A percentile compares a stretch with the other conserved stretches of the same genome.
Conservation (phyloP, 495 filamentous ascomycete genomes). For the Daldinia childiae region DNA sequence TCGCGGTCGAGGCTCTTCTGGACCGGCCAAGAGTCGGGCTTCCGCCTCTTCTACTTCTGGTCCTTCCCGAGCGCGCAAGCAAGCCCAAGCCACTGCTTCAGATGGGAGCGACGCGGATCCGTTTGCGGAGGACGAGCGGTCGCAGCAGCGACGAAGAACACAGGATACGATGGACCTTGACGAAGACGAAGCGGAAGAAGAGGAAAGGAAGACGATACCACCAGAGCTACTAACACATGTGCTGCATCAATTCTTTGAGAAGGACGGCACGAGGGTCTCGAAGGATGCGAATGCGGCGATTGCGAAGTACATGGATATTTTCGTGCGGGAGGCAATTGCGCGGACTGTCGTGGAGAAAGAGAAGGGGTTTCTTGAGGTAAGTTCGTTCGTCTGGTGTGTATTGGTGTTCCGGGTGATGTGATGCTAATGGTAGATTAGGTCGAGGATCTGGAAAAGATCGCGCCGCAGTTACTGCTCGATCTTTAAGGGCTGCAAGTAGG, state of each 20-base stretch:
- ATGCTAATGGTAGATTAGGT: constrained; percentile 55
- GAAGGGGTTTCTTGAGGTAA: constrained; percentile 79
- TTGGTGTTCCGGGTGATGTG: background rate
- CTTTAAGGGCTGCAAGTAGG: constrained; percentile 58
- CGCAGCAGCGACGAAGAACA: constrained; percentile 2
- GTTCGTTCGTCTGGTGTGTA: constrained; percentile 25
- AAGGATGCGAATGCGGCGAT: constrained; percentile 82
- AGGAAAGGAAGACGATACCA: constrained; percentile 66
- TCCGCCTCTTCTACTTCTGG: constrained; percentile 9
- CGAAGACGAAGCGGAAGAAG: constrained; percentile 44
- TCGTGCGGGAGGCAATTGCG: constrained; percentile 91
- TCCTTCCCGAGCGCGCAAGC: constrained; percentile 21
- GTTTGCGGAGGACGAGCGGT: constrained; percentile 35
- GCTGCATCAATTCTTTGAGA: constrained; percentile 79
- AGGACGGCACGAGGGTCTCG: constrained; percentile 75
- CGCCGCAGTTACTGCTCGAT: constrained; percentile 89
- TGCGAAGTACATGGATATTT: constrained; percentile 89
- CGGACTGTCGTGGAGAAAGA: constrained; percentile 75
- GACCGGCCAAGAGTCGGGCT: constrained; percentile 8
- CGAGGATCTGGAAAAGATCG: constrained; percentile 89
- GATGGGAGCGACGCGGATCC: constrained; percentile 35
- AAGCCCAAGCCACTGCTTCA: constrained; percentile 16
- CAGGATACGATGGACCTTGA: constrained; percentile 39
- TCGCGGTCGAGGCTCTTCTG: constrained; percentile 18
- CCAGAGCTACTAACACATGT: constrained; percentile 76